Evolutionary conservation across 1,284 basidiomycete species (phyloP).

Genomic region (Boletus semigastroideus): DNA sequence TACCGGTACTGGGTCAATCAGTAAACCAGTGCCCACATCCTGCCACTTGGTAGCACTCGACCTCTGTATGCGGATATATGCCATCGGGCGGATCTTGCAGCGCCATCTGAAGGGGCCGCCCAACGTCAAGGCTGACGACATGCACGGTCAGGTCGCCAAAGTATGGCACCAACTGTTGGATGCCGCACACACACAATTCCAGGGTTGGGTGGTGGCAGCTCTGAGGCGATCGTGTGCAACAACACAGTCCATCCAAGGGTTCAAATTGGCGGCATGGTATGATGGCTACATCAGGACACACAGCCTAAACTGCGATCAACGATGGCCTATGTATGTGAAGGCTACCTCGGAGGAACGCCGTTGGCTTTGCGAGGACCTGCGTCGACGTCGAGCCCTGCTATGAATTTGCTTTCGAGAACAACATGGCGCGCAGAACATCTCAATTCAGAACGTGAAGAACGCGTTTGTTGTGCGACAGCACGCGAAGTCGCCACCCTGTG

Average conservation of each 20-base stretch:
- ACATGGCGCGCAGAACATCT: not conserved
- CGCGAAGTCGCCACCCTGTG: not conserved
- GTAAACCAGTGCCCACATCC: constrained; percentile 8
- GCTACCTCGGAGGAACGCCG: not conserved
- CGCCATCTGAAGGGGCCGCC: not conserved
- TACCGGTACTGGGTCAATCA: not conserved
- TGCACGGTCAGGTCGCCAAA: not conserved
- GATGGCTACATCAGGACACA: constrained; percentile 9
- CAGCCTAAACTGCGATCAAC: constrained; percentile 17
- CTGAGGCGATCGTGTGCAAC: constrained; percentile 7
- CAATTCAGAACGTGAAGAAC: not conserved
- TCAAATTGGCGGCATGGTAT: not conserved
- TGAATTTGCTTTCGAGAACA: constrained; percentile 2
- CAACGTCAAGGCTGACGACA: constrained; percentile 4
- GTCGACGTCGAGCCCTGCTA: not conserved
- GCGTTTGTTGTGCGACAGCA: not conserved
- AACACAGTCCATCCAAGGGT: not conserved
- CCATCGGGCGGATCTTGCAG: constrained; percentile 21
- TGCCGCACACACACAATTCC: constrained; percentile 1
- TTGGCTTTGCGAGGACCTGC: not conserved
- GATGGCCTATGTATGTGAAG: not conserved
- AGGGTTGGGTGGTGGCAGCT: constrained; percentile 19
- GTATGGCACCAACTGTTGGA: constrained; percentile 7
- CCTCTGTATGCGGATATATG: not conserved
- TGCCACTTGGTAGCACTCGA: constrained; percentile 1